Conservation (phyloP, 129 eudicot genomes). For the Dittrichia graveolens region DNA sequence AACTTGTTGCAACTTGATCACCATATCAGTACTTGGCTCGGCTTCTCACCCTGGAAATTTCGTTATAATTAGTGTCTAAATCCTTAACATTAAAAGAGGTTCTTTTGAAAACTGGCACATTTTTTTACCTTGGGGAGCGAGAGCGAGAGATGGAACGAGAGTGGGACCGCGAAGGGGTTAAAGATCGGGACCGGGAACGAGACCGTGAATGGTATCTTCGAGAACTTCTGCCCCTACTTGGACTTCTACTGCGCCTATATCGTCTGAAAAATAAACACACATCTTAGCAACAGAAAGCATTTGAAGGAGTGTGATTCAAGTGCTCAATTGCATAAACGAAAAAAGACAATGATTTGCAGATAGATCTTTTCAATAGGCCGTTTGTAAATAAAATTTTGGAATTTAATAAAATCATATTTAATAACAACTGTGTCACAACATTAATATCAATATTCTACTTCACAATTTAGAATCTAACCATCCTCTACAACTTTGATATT, state of each 20-base stretch:
- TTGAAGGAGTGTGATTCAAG: not conserved
- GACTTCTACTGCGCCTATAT: conserved; percentile 78
- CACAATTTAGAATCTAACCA: too few relatives aligned
- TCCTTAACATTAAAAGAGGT: conserved; percentile 18
- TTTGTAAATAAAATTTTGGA: not conserved
- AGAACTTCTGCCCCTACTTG: conserved; percentile 69
- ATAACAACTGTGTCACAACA: too few relatives aligned
- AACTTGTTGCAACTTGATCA: conserved; percentile 11
- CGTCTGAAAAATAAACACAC: conserved; percentile 46
- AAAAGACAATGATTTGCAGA: not conserved
- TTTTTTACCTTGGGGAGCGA: conserved; percentile 68
- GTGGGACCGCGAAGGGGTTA: conserved; percentile 37
- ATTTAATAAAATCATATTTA: too few relatives aligned
- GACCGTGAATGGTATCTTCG: conserved; percentile 64
- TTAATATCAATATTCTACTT: too few relatives aligned
- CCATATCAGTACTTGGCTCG: conserved; percentile 60
- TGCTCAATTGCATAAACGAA: not conserved
- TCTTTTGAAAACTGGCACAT: not conserved
- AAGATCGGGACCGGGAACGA: conserved; percentile 50
- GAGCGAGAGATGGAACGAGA: conserved; percentile 58
- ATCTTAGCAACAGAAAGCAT: not conserved
- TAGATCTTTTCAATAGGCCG: not conserved
- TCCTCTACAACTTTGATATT: too few relatives aligned
- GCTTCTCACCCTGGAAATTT: conserved; percentile 63
- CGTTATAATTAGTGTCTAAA: not conserved